These are phyloP conservation scores for Cystofilobasidium bisporidii DNA, from an alignment of 768 basidiomycete genomes.

Conservation along the genomic window DNA sequence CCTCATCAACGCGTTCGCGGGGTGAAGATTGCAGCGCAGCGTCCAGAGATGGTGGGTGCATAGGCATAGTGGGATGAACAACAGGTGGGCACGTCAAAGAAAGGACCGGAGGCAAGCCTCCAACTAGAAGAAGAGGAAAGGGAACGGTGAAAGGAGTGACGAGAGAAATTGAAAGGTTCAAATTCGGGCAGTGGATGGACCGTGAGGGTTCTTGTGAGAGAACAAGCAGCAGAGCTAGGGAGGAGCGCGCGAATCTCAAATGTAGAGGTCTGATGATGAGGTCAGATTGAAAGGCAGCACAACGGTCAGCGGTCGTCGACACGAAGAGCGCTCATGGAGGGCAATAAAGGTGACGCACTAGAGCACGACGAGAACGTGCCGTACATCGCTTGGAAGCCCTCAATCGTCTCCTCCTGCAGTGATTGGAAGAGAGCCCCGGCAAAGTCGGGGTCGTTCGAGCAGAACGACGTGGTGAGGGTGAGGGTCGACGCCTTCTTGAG, in stretches of 20 bases:
- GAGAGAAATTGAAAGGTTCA: not conserved
- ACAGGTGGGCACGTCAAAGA: not conserved
- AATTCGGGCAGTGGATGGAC: no score
- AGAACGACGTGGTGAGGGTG: slow-evolving; percentile 1
- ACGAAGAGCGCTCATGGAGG: not conserved
- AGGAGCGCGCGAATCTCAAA: no score
- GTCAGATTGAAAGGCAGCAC: no score
- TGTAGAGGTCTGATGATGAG: no score
- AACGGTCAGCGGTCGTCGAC: no score
- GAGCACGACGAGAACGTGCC: not conserved
- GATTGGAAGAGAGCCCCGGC: not conserved
- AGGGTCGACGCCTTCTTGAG: not conserved
- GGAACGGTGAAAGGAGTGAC: no score
- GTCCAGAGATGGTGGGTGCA: no score
- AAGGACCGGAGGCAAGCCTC: not conserved
- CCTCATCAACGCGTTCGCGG: no score
- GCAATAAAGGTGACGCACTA: not conserved
- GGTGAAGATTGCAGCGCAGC: no score
- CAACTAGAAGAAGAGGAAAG: no score
- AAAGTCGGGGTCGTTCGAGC: not conserved
- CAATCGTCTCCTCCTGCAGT: not conserved
- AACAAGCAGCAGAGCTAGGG: no score
- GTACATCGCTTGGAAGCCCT: not conserved
- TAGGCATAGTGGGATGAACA: not conserved
- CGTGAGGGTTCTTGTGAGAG: no score